These are phyloP conservation scores for Vanderwaltozyma verrucispora DNA, from an alignment of 805 yeast genomes.

Conservation along the genomic window DNA sequence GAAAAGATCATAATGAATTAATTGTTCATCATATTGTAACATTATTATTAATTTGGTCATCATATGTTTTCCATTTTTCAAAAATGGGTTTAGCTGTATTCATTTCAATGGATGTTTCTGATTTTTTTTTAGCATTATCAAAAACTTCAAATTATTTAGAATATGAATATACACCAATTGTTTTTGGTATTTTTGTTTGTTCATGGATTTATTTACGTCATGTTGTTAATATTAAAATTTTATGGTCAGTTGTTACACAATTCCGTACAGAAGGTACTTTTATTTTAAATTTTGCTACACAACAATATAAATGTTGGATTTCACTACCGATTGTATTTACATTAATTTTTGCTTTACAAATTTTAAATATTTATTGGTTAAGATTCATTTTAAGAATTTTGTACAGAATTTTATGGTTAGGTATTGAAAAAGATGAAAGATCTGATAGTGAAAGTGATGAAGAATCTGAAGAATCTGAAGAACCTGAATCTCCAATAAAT, in stretches of 20 bases:
- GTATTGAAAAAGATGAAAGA: slow-evolving; percentile 68
- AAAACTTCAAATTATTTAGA: slow-evolving; percentile 83
- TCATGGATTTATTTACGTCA: slow-evolving; percentile 90
- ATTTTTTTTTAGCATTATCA: slow-evolving; percentile 73
- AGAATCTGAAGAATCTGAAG: slow-evolving; percentile 41
- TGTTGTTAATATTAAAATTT: slow-evolving; percentile 64
- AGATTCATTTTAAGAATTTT: slow-evolving; percentile 69
- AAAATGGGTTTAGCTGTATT: slow-evolving; percentile 90
- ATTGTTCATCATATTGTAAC: slow-evolving; percentile 92
- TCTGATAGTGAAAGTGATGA: slow-evolving; percentile 70
- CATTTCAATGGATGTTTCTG: slow-evolving; percentile 93
- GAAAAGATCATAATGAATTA: slow-evolving; percentile 87
- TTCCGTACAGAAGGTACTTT: slow-evolving; percentile 78
- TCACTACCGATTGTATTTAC: slow-evolving; percentile 83
- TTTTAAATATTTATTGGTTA: slow-evolving; percentile 85
- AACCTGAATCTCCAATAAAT: not conserved
- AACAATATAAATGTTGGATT: slow-evolving; percentile 94
- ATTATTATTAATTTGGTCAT: slow-evolving; percentile 70
- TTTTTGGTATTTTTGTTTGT: slow-evolving; percentile 55
- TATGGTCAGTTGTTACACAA: slow-evolving; percentile 80
- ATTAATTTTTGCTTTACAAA: slow-evolving; percentile 68
- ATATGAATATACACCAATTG: slow-evolving; percentile 48
- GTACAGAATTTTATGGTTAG: slow-evolving; percentile 50
- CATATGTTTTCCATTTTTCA: slow-evolving; percentile 91
- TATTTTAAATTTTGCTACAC: slow-evolving; percentile 72